Percentiles rank a stretch among this genome's conserved stretches.
Conservation (phyloP, 768 basidiomycete species). For the Naganishia randhawae region DNA sequence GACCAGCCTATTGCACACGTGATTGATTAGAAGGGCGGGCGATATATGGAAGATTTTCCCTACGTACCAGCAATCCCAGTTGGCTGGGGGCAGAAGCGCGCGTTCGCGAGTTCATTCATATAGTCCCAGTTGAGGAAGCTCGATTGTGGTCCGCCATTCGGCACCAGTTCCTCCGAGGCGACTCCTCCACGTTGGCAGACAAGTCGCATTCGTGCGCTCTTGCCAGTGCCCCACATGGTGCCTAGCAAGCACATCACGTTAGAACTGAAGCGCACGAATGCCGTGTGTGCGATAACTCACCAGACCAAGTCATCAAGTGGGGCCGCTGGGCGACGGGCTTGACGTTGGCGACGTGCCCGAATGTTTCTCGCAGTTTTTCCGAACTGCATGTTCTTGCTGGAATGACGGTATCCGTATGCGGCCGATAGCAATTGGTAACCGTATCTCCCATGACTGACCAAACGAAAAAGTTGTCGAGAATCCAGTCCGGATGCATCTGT, state of each 20-base stretch:
- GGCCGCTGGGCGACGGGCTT: slow-evolving; percentile 39
- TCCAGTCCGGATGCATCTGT: slow-evolving; percentile 39
- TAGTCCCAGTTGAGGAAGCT: slow-evolving; percentile 44
- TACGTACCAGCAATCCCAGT: slow-evolving; percentile 46
- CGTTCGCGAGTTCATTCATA: slow-evolving; percentile 43
- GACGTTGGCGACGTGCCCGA: slow-evolving; percentile 37
- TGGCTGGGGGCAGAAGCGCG: slow-evolving; percentile 48
- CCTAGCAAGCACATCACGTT: slow-evolving; percentile 14
- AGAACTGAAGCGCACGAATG: neutral
- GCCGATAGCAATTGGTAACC: slow-evolving; percentile 50
- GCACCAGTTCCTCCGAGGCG: slow-evolving; percentile 35
- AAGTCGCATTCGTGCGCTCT: slow-evolving; percentile 40
- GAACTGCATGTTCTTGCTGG: slow-evolving; percentile 47
- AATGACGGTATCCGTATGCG: slow-evolving; percentile 50
- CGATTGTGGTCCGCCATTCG: slow-evolving; percentile 40
- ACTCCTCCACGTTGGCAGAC: slow-evolving; percentile 44
- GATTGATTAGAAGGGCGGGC: neutral
- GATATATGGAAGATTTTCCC: neutral
- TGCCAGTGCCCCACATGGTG: slow-evolving; percentile 51
- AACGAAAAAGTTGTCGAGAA: slow-evolving; percentile 43
- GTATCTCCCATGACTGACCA: slow-evolving; percentile 51
- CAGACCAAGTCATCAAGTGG: slow-evolving; percentile 45
- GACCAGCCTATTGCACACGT: slow-evolving; percentile 47
- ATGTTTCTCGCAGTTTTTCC: slow-evolving; percentile 39
- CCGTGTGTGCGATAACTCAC: neutral